Percentiles rank a stretch among this genome's conserved stretches.
Conservation (phyloP, 768 basidiomycete genomes). For the Agrocybe praecox region DNA sequence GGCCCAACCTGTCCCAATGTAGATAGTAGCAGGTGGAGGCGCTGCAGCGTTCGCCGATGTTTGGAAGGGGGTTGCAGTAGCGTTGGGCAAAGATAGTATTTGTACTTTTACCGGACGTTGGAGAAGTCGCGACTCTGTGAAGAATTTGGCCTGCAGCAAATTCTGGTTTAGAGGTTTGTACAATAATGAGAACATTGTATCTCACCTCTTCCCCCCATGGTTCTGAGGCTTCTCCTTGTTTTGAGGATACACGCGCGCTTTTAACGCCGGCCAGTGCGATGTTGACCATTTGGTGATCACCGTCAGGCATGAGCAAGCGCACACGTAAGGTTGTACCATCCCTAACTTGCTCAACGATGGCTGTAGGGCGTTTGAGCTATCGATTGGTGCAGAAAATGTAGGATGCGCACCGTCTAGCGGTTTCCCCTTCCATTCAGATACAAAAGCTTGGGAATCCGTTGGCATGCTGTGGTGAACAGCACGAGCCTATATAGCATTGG, state of each 20-base stretch:
- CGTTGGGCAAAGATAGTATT: slow-evolving; percentile 78
- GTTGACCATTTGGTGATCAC: slow-evolving; percentile 89
- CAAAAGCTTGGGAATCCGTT: slow-evolving; percentile 82
- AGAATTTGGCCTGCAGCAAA: slow-evolving; percentile 78
- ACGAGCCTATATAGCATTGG: slow-evolving; percentile 51
- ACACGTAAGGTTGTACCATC: slow-evolving; percentile 91
- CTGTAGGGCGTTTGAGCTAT: slow-evolving; percentile 37
- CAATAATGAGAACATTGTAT: slow-evolving; percentile 11
- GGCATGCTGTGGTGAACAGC: slow-evolving; percentile 88
- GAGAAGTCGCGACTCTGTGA: slow-evolving; percentile 86
- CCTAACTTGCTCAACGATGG: slow-evolving; percentile 90
- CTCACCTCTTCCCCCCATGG: slow-evolving; percentile 88
- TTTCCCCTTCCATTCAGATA: slow-evolving; percentile 92
- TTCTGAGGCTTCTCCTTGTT: slow-evolving; percentile 79
- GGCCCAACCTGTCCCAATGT: slow-evolving; percentile 80
- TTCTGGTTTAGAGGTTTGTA: slow-evolving; percentile 18
- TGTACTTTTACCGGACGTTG: slow-evolving; percentile 79
- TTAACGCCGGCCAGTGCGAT: slow-evolving; percentile 84
- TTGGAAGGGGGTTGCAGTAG: slow-evolving; percentile 82
- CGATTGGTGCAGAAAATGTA: background rate
- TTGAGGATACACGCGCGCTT: slow-evolving; percentile 68
- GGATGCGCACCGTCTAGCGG: slow-evolving; percentile 69
- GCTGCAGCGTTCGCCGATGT: slow-evolving; percentile 49
- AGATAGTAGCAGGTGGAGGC: slow-evolving; percentile 75
- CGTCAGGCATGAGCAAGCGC: slow-evolving; percentile 85